phyloP scores from a whole-genome alignment of 2,329 filamentous ascomycete genomes.

The Fusarium sp. region DNA sequence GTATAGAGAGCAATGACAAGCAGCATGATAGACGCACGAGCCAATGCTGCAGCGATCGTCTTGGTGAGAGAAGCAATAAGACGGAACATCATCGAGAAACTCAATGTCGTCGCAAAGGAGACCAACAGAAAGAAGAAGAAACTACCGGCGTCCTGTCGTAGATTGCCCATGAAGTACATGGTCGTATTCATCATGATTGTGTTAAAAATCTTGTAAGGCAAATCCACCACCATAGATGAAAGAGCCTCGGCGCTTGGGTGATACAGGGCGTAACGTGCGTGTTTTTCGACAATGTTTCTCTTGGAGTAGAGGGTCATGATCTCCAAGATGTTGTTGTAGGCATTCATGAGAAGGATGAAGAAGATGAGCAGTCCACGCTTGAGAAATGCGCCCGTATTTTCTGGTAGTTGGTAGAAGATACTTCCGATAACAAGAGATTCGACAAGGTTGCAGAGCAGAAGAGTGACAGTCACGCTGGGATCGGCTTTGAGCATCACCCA shows the following conservation, averaged over 20 bases:
- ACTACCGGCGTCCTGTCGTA: constrained; percentile 67
- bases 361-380: constrained; percentile 34
- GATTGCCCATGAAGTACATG: constrained; percentile 75
- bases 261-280: constrained; percentile 52
- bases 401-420: constrained; percentile 40
- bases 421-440: constrained; percentile 42
- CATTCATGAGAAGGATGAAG: constrained; percentile 42
- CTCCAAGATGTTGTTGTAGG: constrained; percentile 44
- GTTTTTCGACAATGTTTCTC: constrained; percentile 52
- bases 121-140: constrained; percentile 64
- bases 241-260: constrained; percentile 50
- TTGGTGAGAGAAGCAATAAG: constrained; percentile 48
- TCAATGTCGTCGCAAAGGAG: constrained; percentile 67
- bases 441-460: constrained; percentile 39
- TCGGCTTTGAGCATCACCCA: constrained; percentile 44
- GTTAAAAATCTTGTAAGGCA: constrained; percentile 46
- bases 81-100: constrained; percentile 74
- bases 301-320: constrained; percentile 49
- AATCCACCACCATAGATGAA: constrained; percentile 39
- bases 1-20: constrained; percentile 61
- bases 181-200: constrained; percentile 56
- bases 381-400: constrained; percentile 22
- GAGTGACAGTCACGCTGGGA: constrained; percentile 37
- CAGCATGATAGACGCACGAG: constrained; percentile 43
- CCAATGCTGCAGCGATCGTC: constrained; percentile 44